Conservation (phyloP, 2,329 filamentous ascomycete genomes). For the Fonsecaea pugnacius region DNA sequence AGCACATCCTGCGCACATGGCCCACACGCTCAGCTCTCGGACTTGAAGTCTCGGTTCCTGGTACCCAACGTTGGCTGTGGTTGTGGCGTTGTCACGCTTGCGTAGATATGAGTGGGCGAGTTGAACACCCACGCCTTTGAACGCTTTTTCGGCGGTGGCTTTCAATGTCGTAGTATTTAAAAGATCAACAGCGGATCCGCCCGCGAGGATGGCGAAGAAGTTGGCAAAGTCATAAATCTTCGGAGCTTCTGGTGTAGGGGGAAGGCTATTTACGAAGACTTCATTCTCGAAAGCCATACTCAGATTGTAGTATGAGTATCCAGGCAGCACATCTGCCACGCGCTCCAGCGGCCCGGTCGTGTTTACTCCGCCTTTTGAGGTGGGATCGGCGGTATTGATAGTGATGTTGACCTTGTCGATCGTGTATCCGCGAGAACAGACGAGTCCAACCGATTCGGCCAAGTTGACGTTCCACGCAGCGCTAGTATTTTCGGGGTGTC, state of each 20-base stretch:
- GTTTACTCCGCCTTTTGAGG: conserved; percentile 6
- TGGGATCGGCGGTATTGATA: conserved; percentile 20
- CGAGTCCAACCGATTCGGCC: neutral
- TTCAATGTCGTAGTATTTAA: conserved; percentile 10
- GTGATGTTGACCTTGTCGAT: conserved; percentile 26
- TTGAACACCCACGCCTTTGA: conserved; percentile 27
- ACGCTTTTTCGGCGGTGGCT: conserved; percentile 17
- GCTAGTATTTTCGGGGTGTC: conserved; percentile 8
- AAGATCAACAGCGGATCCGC: neutral
- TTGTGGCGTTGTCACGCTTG: conserved; percentile 5
- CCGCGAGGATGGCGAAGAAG: conserved; percentile 6
- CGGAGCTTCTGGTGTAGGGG: neutral
- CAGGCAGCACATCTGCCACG: conserved; percentile 11
- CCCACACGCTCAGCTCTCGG: conserved; percentile 4
- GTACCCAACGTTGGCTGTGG: neutral
- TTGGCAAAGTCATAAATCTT: neutral
- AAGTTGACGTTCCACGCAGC: conserved; percentile 15
- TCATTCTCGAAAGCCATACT: conserved; percentile 7
- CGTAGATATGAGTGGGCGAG: conserved; percentile 19
- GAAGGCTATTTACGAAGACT: conserved; percentile 4
- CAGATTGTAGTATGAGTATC: conserved; percentile 15
- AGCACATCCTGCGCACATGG: neutral
- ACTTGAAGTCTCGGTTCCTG: conserved; percentile 10
- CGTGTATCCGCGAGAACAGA: conserved; percentile 17
- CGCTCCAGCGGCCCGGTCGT: conserved; percentile 2